phyloP scores from a whole-genome alignment of 1,139 yeast genomes.

The Pichia sp. region DNA sequence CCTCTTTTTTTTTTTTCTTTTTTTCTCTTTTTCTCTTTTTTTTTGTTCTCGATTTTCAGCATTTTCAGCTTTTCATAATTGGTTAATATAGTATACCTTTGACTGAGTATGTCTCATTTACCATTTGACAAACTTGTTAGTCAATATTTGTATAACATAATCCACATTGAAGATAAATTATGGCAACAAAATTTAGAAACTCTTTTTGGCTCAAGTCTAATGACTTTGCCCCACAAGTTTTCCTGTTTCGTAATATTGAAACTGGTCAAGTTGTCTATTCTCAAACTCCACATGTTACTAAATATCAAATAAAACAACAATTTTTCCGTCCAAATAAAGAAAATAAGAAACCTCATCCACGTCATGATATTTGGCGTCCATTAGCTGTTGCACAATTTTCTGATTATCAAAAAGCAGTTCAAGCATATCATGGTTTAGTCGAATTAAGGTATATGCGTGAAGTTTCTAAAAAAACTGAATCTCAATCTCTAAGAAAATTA shows the following conservation, averaged over 20 bases:
- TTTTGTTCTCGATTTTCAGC: neutral
- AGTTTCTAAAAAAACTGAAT: conserved; percentile 49
- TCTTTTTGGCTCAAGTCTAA: conserved; percentile 43
- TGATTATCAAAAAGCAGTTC: conserved; percentile 58
- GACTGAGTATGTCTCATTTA: neutral
- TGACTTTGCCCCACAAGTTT: conserved; percentile 75
- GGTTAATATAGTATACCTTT: neutral
- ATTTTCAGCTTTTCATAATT: neutral
- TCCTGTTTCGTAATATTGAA: conserved; percentile 75
- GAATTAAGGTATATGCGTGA: conserved; percentile 72
- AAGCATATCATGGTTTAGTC: conserved; percentile 69
- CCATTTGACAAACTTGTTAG: no score
- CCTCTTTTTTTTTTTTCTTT: neutral
- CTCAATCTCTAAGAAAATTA: conserved; percentile 63
- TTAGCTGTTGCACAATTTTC: conserved; percentile 79
- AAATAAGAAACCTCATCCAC: conserved; percentile 69
- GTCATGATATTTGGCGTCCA: conserved; percentile 86
- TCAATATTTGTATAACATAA: neutral
- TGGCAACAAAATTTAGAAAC: conserved; percentile 31
- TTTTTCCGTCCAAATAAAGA: conserved; percentile 83
- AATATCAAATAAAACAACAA: conserved; percentile 65
- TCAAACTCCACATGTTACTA: conserved; percentile 64
- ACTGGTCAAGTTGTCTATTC: conserved; percentile 87
- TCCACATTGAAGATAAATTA: conserved; percentile 4
- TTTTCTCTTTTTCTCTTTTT: neutral